Base-by-base conservation (phyloP, 495 filamentous ascomycete genomes). In the Penicillium psychrofluorescens region DNA sequence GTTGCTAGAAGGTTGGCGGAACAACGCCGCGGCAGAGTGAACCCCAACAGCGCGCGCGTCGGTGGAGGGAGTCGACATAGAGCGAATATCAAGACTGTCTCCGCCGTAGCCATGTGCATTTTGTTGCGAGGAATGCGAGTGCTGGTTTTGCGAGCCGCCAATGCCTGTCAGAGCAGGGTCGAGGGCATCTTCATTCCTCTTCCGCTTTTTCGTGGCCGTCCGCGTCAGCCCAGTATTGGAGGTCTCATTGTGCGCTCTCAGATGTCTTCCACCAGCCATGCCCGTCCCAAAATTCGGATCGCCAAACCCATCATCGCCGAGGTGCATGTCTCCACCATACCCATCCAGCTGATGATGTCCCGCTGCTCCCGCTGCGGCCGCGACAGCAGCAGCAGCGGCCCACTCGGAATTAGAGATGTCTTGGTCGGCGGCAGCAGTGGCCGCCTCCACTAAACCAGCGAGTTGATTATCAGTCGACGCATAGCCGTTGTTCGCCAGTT, bases 161-260 rank as follows among this genome's bases (percentile, higher is more conserved):
- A 56, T 44, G 12, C 51, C 59, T 22, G 55, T 59, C 38, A 73
- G 46, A 7, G 68, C 67, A n/a, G 70, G 70, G 41, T 73, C 70
- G 7, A 73, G 63, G 2, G 68, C 58, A 41, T 67, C 68, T 16
- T 71, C 68, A 11, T 61, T 63, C 41, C 70, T 51, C 49, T 73
- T 73, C 8, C 70, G 54, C 40, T 73, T 73, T 44, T 69, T 71
- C 0, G 70, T 64, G 9, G 55, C 66, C 2, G 61, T 52, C 16
- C 70, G 50, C 15, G 67, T 61, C 45, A 98, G 69, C 8, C 91
- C 91, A 9, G 88, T 82, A 54, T 95, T 89, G 29, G 85, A 71
- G 59, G 95, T 90, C 47, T 79, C 80, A 59, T 90, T 62, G 13
- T 43, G 51, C 10, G 46, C 59, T 36, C 64, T 56, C 33, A 64